These are phyloP conservation scores for Wickerhamomyces strasburgensis DNA, from an alignment of 805 yeast species.

Conservation along the genomic window DNA sequence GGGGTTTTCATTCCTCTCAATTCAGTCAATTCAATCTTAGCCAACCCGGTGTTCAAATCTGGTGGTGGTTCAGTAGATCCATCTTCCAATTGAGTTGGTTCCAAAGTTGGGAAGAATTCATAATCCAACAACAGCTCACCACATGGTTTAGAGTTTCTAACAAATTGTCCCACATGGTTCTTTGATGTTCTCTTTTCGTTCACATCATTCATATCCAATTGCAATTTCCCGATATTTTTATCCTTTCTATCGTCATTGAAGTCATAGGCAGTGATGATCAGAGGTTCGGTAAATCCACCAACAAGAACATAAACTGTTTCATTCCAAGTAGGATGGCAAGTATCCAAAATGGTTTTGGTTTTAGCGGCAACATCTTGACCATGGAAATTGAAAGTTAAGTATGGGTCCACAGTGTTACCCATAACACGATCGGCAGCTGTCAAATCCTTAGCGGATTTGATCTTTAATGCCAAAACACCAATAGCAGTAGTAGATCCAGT, in stretches of 20 bases:
- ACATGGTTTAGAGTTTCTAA: slow-evolving; percentile 78
- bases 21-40: slow-evolving; percentile 58
- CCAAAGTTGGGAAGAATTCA: slow-evolving; percentile 70
- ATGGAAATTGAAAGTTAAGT: slow-evolving; percentile 64
- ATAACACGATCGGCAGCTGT: slow-evolving; percentile 59
- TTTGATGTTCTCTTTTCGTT: slow-evolving; percentile 47
- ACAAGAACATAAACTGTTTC: slow-evolving; percentile 71
- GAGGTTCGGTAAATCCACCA: slow-evolving; percentile 74
- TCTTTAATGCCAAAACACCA: slow-evolving; percentile 74
- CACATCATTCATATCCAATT: slow-evolving; percentile 66
- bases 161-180: slow-evolving; percentile 48
- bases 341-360: slow-evolving; percentile 64
- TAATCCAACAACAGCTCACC: slow-evolving; percentile 72
- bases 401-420: slow-evolving; percentile 88
- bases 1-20: slow-evolving; percentile 41
- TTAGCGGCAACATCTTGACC: slow-evolving; percentile 57
- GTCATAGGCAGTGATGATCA: slow-evolving; percentile 67
- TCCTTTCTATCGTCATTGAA: slow-evolving; percentile 79
- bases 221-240: slow-evolving; percentile 70
- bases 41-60: slow-evolving; percentile 90
- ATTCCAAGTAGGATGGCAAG: slow-evolving; percentile 76
- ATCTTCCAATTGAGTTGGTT: slow-evolving; percentile 56
- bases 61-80: slow-evolving; percentile 85
- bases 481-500: slow-evolving; percentile 84
- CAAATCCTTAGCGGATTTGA: slow-evolving; percentile 63